Percentiles rank a stretch among this genome's conserved stretches.
Conservation (phyloP, 371 early-diverging fungal genomes). For the Lichtheimia ramosa region DNA sequence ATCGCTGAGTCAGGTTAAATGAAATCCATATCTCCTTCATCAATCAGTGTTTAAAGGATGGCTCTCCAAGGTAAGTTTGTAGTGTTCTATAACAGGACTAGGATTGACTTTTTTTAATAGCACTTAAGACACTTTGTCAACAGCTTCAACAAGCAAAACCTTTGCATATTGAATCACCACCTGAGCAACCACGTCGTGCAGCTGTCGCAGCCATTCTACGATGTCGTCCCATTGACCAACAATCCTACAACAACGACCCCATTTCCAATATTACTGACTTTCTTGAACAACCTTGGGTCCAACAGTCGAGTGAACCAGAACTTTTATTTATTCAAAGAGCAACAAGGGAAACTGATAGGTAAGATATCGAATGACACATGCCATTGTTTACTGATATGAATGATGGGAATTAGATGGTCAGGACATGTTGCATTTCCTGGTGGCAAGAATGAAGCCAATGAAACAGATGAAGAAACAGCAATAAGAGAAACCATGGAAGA, state of each 20-base stretch:
- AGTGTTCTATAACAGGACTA: background rate
- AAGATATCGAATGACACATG: background rate
- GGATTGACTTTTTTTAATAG: slow-evolving; percentile 8
- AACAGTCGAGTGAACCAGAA: slow-evolving; percentile 46
- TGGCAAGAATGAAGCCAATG: slow-evolving; percentile 64
- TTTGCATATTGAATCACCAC: slow-evolving; percentile 34
- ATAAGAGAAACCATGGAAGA: slow-evolving; percentile 72
- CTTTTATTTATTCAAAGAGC: slow-evolving; percentile 69
- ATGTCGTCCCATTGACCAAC: slow-evolving; percentile 17
- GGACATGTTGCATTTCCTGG: slow-evolving; percentile 80
- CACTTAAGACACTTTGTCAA: slow-evolving; percentile 20
- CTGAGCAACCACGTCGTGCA: slow-evolving; percentile 34
- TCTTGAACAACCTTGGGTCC: slow-evolving; percentile 38
- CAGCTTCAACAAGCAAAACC: slow-evolving; percentile 15
- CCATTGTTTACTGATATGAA: background rate
- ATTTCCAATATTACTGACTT: slow-evolving; percentile 25
- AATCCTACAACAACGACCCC: background rate
- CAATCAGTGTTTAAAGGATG: background rate
- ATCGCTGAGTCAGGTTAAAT: background rate
- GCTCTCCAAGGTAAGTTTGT: background rate
- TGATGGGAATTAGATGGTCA: slow-evolving; percentile 47
- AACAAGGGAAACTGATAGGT: slow-evolving; percentile 63
- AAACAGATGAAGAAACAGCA: slow-evolving; percentile 68
- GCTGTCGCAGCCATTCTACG: slow-evolving; percentile 43
- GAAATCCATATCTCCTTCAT: too few relatives aligned